Evolutionary conservation across 257 asterid species (phyloP), one percentile per base, ranked within the genome.

Genomic region (Eustoma russellianum): DNA sequence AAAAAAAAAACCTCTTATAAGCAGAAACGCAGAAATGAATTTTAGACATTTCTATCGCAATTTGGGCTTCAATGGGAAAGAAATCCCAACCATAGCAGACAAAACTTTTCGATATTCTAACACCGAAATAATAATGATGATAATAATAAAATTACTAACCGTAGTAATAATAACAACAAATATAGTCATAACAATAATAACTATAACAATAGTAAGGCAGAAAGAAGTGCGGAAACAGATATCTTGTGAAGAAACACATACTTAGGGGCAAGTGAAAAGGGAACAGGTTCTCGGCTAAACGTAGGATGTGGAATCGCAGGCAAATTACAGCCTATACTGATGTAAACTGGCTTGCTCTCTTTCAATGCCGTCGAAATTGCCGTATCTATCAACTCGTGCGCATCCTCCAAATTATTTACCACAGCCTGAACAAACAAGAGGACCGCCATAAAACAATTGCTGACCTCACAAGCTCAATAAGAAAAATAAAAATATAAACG

Each of bases 311-410:
- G 88, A 61, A 81, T 81, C 54, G 65, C 86, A 24, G 94, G 72
- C 74, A 87, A 65, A 65, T 83, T 87, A 62, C 92, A 83, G 77
- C 83, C 61, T 18, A 87, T 56, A 74, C 92, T 83, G 18, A 87
- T 77, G 67, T 87, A 86, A 6, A 83, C 96, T 2, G 96, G 94
- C 70, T 86, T 86, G 41, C 94, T 86, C 77, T 86, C 96, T 72
- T 83, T 87, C 61, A 83, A 60, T 46, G 93, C 88, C 47, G 94
- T 87, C 1, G 94, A 79, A 50, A 87, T 67, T 41, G 93, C 93
- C n/a, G 87, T 76, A 35, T 87, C 96, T 40, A 87, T 81, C 66
- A 70, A 53, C 56, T 87, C 94, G 48, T 87, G 94, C n/a, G 94
- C 94, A 68, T 83, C 94, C 49, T 83, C 96, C 70, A 87, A 62